A percentile compares a stretch with the other conserved stretches of the same genome.
These are phyloP conservation scores for Boletus sp. DNA, from an alignment of 1,284 basidiomycete genomes.

Conservation along the genomic window DNA sequence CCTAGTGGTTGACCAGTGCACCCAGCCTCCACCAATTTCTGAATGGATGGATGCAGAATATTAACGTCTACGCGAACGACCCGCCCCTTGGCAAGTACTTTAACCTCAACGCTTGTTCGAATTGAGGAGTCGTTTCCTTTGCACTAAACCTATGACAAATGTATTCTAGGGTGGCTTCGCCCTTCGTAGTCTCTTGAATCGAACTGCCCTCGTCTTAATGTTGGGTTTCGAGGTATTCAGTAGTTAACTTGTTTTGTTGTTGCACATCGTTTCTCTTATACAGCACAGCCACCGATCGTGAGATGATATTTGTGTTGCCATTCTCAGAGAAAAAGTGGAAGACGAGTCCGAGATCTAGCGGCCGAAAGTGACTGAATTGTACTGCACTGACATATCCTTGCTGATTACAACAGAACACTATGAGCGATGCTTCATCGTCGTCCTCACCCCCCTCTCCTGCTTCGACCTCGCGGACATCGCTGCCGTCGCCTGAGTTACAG, in stretches of 20 bases:
- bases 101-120: conserved; percentile 55
- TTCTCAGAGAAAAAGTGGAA: conserved; percentile 15
- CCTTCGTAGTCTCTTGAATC: no score
- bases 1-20: conserved; percentile 13
- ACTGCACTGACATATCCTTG: background rate
- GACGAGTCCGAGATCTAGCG: conserved; percentile 2
- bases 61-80: conserved; percentile 47
- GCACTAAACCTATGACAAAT: background rate
- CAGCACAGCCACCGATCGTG: conserved; percentile 30
- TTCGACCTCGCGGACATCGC: conserved; percentile 50
- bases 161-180: no score
- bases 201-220: background rate
- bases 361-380: conserved; percentile 1
- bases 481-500: conserved; percentile 55
- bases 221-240: background rate
- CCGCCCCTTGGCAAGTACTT: conserved; percentile 62
- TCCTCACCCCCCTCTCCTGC: conserved; percentile 38
- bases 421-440: conserved; percentile 39
- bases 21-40: conserved; percentile 68
- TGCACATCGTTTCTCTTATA: background rate
- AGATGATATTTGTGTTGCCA: conserved; percentile 16
- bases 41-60: conserved; percentile 76
- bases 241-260: background rate
- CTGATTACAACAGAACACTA: conserved; percentile 22
- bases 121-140: conserved; percentile 3